A percentile compares a stretch with the other conserved stretches of the same genome.
Conservation (phyloP, 495 filamentous ascomycete species). For the Neurospora sp. region DNA sequence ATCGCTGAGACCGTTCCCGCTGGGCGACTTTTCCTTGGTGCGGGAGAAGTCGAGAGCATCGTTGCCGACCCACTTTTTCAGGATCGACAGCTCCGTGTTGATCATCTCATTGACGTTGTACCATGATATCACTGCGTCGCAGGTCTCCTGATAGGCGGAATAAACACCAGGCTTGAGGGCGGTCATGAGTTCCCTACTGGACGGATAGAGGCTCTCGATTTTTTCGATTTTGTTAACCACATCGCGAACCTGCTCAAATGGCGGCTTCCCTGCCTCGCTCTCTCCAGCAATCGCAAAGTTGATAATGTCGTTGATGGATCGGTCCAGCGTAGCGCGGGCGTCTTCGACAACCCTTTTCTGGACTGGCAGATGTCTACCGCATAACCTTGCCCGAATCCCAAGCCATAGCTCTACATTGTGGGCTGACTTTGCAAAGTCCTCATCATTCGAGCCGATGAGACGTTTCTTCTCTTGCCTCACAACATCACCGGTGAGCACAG, state of each 20-base stretch:
- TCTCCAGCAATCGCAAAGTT: slow-evolving; percentile 90
- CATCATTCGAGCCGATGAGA: slow-evolving; percentile 71
- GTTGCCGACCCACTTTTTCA: slow-evolving; percentile 95
- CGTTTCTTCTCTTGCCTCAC: slow-evolving; percentile 96
- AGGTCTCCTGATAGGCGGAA: slow-evolving; percentile 62
- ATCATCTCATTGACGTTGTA: slow-evolving; percentile 97
- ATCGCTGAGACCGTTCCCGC: slow-evolving; percentile 61
- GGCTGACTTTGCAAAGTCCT: slow-evolving; percentile 55
- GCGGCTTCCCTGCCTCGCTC: slow-evolving; percentile 78
- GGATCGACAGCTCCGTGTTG: slow-evolving; percentile 80
- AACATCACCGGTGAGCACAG: slow-evolving; percentile 91
- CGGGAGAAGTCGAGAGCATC: slow-evolving; percentile 85
- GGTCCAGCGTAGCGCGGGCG: slow-evolving; percentile 53
- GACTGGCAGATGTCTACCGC: slow-evolving; percentile 70
- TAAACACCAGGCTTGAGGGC: slow-evolving; percentile 67
- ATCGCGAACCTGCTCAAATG: slow-evolving; percentile 78
- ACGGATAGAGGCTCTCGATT: slow-evolving; percentile 75
- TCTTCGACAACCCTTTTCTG: slow-evolving; percentile 81
- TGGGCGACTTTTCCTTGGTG: slow-evolving; percentile 40
- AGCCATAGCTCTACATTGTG: slow-evolving; percentile 83
- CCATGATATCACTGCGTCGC: slow-evolving; percentile 85
- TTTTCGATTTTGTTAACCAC: slow-evolving; percentile 80
- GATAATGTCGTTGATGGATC: slow-evolving; percentile 73
- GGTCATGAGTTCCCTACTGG: slow-evolving; percentile 56
- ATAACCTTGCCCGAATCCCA: slow-evolving; percentile 69